Evolutionary conservation across 352 stramenopile species (phyloP).

Genomic region (Phytopythium boreale): DNA sequence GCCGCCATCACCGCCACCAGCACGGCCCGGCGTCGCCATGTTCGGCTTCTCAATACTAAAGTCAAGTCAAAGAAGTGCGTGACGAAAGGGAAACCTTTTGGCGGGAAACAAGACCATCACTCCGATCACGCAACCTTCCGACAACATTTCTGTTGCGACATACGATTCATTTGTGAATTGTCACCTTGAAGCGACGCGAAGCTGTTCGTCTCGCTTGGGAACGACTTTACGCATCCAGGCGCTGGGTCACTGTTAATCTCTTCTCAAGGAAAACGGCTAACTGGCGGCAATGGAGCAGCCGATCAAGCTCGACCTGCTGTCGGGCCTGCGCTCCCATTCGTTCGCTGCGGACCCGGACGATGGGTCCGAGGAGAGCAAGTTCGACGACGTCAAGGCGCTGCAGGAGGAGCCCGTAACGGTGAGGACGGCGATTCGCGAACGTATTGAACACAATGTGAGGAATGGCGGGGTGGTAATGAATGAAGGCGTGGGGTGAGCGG

Average conservation of each 20-base stretch:
- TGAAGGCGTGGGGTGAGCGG: neutral
- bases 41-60: constrained; percentile 5
- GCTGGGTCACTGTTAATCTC: neutral
- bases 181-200: neutral
- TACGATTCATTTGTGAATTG: neutral
- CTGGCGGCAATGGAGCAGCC: neutral
- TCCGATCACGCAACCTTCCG: constrained; percentile 8
- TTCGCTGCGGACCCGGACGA: constrained; percentile 8
- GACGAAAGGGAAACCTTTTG: constrained; percentile 9
- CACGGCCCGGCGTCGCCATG: neutral
- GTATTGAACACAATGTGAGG: neutral
- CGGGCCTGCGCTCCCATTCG: neutral
- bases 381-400: constrained; percentile 51
- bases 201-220: neutral
- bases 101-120: constrained; percentile 16
- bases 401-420: constrained; percentile 57
- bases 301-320: constrained; percentile 2
- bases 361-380: constrained; percentile 37
- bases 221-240: no score
- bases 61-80: constrained; percentile 2
- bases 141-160: neutral
- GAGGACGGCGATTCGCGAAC: neutral
- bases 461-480: neutral
- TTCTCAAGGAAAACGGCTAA: neutral
- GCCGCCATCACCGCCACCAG: neutral